Base-by-base conservation (phyloP, 495 filamentous ascomycete genomes). In the Penicillium coffeae region DNA sequence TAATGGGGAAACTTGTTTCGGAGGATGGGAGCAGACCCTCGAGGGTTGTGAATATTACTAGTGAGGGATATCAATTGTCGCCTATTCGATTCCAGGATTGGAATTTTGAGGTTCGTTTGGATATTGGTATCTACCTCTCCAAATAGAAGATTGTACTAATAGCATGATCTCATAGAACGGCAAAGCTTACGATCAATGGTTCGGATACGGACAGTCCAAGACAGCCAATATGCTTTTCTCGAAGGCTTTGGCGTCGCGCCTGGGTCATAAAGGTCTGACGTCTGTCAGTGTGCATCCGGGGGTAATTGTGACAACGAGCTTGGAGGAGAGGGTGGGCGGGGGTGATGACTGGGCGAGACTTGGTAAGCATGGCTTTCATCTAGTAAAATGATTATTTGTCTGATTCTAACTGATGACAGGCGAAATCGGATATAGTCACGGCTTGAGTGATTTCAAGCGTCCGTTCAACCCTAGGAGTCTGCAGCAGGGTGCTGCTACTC, bases 201-300 rank as follows among this genome's bases (percentile, higher is more conserved):
- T 74, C 34, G 75, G 76, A 4, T 83, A 84, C 33, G 76, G 69
- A 10, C 72, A 79, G 45, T 72, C 72, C 41, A 84, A 83, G 58
- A 80, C 80, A 22, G 80, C 79, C 19, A 82, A 83, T 42, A 73
- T 83, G 37, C 39, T 83, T 19, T 48, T 48, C 32, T 48, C 45
- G 1, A 74, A 79, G 34, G 72, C 76, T 6, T 36, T 73, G 10
- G 35, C 45, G 8, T 9, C 22, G n/a, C 68, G 68, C 3, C 55
- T 82, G 18, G 70, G 74, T 25, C 45, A 65, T 13, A 63, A 68
- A n/a, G 2, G 65, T 68, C 2, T 66, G 64, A 35, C 70, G 65
- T 20, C 44, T 76, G 34, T 48, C 14, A 48, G 45, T 25, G 35
- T 48, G 15, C 73, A 82, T 46, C 76, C 76, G 0, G 77, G 79